Evolutionary conservation across 805 yeast species (phyloP).

Genomic region (Ogataea henricii): DNA sequence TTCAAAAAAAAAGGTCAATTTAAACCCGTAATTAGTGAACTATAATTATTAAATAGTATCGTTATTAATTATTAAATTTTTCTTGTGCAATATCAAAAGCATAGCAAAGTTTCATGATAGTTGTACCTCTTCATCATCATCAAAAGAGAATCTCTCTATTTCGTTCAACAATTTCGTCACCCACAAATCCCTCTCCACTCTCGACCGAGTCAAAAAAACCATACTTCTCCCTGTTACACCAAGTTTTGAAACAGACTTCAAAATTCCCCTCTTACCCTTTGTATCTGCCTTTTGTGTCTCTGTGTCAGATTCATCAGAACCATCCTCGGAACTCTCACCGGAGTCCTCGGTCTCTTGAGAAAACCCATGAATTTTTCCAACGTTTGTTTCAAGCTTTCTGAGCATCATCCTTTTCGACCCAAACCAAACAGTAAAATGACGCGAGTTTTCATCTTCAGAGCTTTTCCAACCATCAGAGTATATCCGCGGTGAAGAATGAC

Average conservation of each 20-base stretch:
- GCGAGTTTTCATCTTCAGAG: constrained; percentile 68
- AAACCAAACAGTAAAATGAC: constrained; percentile 86
- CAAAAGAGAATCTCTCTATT: constrained; percentile 42
- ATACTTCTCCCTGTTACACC: constrained; percentile 69
- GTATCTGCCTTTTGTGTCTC: constrained; percentile 1
- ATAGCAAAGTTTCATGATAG: constrained; percentile 15
- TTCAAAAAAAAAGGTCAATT: no score
- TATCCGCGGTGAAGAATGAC: constrained; percentile 63
- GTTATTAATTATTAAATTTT: neutral
- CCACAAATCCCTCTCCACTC: constrained; percentile 87
- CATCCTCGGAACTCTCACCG: constrained; percentile 11
- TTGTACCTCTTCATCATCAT: constrained; percentile 23
- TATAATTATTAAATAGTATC: neutral
- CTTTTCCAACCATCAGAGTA: constrained; percentile 86
- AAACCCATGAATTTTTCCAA: constrained; percentile 8
- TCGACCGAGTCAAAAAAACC: constrained; percentile 78
- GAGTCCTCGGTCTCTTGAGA: constrained; percentile 6
- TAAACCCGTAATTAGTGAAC: no score
- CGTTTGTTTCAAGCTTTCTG: constrained; percentile 21
- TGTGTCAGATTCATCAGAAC: constrained; percentile 1
- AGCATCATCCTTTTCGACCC: constrained; percentile 58
- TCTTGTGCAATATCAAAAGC: neutral
- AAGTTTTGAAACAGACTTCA: constrained; percentile 50
- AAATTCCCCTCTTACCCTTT: constrained; percentile 33
- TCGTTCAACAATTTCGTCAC: constrained; percentile 50